Evolutionary conservation across 2,329 filamentous ascomycete genomes (phyloP).

Genomic region (Colletotrichum lentis): DNA sequence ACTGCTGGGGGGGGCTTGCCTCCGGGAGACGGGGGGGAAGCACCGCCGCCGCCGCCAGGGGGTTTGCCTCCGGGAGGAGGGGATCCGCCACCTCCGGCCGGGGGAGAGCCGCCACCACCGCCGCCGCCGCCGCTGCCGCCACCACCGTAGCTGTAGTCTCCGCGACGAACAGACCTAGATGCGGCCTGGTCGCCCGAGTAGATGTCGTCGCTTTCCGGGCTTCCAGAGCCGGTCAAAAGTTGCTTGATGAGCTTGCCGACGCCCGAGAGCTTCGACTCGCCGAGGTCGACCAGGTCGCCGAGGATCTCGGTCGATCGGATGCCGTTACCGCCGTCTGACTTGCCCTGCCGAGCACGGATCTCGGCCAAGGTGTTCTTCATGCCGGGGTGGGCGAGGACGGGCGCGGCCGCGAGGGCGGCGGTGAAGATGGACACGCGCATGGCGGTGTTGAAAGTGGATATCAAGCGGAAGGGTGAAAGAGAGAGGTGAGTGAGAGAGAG

Average conservation of each 20-base stretch:
- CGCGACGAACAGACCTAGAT: background rate
- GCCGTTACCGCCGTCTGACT: background rate
- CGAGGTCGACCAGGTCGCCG: conserved; percentile 50
- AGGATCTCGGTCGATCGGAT: conserved; percentile 39
- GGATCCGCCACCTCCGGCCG: background rate
- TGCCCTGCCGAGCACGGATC: conserved; percentile 32
- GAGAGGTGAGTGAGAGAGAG: background rate
- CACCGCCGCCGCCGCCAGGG: conserved; percentile 16
- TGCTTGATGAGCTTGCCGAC: conserved; percentile 49
- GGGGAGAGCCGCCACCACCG: background rate
- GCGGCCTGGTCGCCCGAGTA: conserved; percentile 17
- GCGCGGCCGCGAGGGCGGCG: conserved; percentile 29
- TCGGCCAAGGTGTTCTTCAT: conserved; percentile 38
- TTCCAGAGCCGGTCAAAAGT: conserved; percentile 47
- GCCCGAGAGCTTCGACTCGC: conserved; percentile 44
- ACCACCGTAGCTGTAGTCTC: conserved; percentile 14
- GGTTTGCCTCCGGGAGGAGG: background rate
- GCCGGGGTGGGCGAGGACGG: conserved; percentile 34
- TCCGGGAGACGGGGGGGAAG: conserved; percentile 8
- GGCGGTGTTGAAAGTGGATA: background rate
- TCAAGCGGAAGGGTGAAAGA: no score
- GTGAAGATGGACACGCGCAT: conserved; percentile 31
- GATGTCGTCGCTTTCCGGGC: conserved; percentile 40
- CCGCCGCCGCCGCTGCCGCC: background rate
- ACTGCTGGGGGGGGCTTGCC: background rate